Conservation (phyloP, 305 asterid species). For the Nicotiana rustica region DNA sequence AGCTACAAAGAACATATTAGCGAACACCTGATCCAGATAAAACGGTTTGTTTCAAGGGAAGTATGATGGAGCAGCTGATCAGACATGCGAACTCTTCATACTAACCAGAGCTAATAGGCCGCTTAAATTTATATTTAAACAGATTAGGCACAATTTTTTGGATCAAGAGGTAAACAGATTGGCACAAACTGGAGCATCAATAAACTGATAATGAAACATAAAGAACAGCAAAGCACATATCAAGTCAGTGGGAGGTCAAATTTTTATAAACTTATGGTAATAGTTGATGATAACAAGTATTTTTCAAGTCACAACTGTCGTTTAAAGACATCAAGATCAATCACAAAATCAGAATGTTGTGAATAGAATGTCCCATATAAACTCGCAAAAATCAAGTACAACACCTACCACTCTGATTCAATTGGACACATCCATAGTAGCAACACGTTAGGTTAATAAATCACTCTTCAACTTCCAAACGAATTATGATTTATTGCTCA, state of each 20-base stretch:
- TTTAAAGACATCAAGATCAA: background rate
- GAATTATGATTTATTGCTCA: conserved; percentile 22
- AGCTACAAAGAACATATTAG: background rate
- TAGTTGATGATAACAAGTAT: background rate
- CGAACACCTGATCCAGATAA: background rate
- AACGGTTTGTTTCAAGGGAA: conserved; percentile 8
- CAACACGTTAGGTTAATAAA: background rate
- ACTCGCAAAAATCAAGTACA: conserved; percentile 5
- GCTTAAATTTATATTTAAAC: background rate
- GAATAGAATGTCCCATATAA: conserved; percentile 20
- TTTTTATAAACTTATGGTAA: background rate
- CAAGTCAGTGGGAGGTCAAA: background rate
- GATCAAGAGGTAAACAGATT: background rate
- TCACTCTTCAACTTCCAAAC: background rate
- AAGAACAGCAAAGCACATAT: background rate
- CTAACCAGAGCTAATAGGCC: conserved; percentile 5
- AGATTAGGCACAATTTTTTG: background rate
- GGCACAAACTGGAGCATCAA: background rate
- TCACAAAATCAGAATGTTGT: background rate
- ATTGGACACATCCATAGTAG: conserved; percentile 5
- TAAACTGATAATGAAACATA: background rate
- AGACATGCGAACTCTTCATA: conserved; percentile 22
- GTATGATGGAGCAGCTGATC: conserved; percentile 7
- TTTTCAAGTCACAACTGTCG: background rate
- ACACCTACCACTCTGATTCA: conserved; percentile 2